Evolutionary conservation across 495 filamentous ascomycete genomes (phyloP), one percentile per base, ranked within the genome.

Genomic region (Neurospora discreta): DNA sequence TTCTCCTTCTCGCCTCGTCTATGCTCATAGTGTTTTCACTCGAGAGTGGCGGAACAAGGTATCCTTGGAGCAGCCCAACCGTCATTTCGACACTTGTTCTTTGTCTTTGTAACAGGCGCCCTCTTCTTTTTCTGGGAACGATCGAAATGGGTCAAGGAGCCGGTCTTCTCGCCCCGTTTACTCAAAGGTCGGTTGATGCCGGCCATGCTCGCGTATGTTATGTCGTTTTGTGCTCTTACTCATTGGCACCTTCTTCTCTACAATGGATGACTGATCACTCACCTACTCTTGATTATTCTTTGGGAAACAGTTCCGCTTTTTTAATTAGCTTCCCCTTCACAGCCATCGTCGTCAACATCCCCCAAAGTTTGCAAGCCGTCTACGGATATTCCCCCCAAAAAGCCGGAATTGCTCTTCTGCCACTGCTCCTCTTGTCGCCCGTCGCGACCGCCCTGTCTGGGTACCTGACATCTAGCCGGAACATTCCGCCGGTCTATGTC

Each of bases 401-500:
- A 42, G 77, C 79, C 3, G 74, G 78, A 33, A 68, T 78, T 18
- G 70, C 70, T 33, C 40, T 90, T 60, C 73, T 87, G 13, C 84
- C 84, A 6, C 79, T 84, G 3, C 71, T 84, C 1, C 81, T 79
- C 72, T 75, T 39, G 70, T 83, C 68, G 33, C 82, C 82, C 5
- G 69, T 83, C 18, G 80, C 82, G 1, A 84, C 84, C 3, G 79
- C 73, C 2, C 44, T 82, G 23, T 71, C 81, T 39, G 81, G 79
- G 26, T 43, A 82, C 10, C 70, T 82, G n/a, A 71, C 71, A 4
- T 72, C 71, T 0, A 83, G 77, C 71, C 71, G 82, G 69, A 71
- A 81, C 52, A 76, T 84, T 20, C 80, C 82, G 5, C 84, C 86
- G 5, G 70, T 83, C 16, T 85, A 85, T 72, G 75, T 84, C 13